Conservation (phyloP, 345 rosid species). For the Sisymbrium irio region DNA sequence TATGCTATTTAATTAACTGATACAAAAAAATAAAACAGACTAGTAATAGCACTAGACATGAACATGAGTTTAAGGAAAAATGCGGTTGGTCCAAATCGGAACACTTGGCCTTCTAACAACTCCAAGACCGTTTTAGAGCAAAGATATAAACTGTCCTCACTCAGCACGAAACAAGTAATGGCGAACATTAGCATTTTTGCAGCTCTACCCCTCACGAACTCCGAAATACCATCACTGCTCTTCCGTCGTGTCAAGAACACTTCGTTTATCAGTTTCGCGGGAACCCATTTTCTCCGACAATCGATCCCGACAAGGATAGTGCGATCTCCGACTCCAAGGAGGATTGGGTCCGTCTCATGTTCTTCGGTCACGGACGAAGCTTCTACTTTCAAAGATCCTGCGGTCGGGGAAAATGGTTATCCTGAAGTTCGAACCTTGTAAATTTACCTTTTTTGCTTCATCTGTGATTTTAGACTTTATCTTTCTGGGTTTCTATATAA, state of each 20-base stretch:
- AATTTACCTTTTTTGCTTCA: background rate
- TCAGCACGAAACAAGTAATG: constrained; percentile 12
- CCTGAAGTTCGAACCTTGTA: constrained; percentile 51
- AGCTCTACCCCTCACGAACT: constrained; percentile 9
- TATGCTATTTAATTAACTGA: background rate
- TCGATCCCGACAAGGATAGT: constrained; percentile 1
- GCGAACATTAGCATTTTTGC: constrained; percentile 29
- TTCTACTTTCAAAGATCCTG: constrained; percentile 18
- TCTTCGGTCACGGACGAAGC: constrained; percentile 32
- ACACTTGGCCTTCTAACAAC: constrained; percentile 34
- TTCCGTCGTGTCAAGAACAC: constrained; percentile 17
- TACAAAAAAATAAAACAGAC: background rate
- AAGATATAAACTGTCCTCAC: constrained; percentile 3
- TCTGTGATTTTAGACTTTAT: background rate
- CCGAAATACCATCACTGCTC: constrained; percentile 2
- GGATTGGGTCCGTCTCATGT: constrained; percentile 22
- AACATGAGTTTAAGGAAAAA: too few species aligned
- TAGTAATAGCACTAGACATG: too few species aligned
- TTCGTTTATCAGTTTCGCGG: constrained; percentile 6
- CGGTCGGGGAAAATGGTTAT: background rate
- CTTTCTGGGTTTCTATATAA: constrained; percentile 3
- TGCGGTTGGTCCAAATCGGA: constrained; percentile 18
- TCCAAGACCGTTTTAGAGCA: constrained; percentile 27
- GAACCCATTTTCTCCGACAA: constrained; percentile 24
- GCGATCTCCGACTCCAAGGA: constrained; percentile 15